Evolutionary conservation across 1,284 basidiomycete species (phyloP), one percentile per base, ranked within the genome.

Genomic region (Trichosporon faecale): DNA sequence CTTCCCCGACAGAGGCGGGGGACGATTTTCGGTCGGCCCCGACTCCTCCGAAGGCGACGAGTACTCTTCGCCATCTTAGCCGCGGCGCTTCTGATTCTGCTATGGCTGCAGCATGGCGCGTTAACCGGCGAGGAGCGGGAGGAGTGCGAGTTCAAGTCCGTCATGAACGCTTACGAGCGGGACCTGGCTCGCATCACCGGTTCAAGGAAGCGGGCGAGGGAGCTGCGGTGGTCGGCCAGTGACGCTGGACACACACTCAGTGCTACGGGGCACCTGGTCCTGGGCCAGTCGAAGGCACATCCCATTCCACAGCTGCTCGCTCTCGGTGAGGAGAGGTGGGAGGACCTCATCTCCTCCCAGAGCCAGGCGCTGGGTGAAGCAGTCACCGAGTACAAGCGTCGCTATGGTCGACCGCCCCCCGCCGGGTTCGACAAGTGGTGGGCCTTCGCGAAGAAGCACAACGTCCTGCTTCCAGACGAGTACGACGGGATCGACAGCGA

Each of bases 391-490:
- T 97, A 97, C 82, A 87, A 85, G 74, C 83, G 86, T 68, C 85
- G 94, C 65, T 94, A 96, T 79, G 85, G 85, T 1, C 87, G 90
- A n/a, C 82, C 87, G 16, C 94, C 95, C 9, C 95, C 94, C 0
- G 88, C 86, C 68, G 94, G 93, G 0, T 97, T 96, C 75, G 93
- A 94, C 78, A 81, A 87, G 49, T 97, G 95, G 95, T 96, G 91
- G 88, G 84, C 85, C 57, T 96, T 94, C 82, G 91, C 90, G 11
- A 84, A 86, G 81, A 84, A 88, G 63, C 86, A 91, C 78, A 84
- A 88, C 25, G 88, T 94, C 69, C 88, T 90, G 72, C 87, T 98
- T 82, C 87, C 93, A 1, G 94, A 98, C 83, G 94, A 97, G 79
- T 98, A 93, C 77, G 92, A 97, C 77, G 86, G 88, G 25, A 87